Conservation (phyloP, 1,139 yeast species). For the Meyerozyma sp. region DNA sequence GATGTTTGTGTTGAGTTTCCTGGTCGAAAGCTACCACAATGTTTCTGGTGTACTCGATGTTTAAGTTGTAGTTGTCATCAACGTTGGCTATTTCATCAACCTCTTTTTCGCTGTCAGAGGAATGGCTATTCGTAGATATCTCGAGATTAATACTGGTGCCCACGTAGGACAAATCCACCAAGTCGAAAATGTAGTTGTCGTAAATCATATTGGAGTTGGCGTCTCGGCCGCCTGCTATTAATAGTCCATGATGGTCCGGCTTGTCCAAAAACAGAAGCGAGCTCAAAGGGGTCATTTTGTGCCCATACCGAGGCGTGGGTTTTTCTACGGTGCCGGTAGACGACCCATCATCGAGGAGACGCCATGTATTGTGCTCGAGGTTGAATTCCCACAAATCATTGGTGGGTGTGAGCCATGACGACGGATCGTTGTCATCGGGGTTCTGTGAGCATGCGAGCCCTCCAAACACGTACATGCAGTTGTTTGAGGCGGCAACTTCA, state of each 20-base stretch:
- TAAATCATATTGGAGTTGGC: constrained; percentile 32
- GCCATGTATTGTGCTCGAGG: constrained; percentile 47
- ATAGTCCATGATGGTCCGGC: constrained; percentile 47
- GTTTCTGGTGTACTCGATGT: constrained; percentile 28
- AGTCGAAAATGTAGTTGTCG: constrained; percentile 48
- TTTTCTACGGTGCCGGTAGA: constrained; percentile 10
- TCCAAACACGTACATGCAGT: constrained; percentile 55
- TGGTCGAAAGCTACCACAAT: constrained; percentile 30
- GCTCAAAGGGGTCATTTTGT: constrained; percentile 43
- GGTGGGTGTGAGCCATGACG: constrained; percentile 31
- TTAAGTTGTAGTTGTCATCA: constrained; percentile 18
- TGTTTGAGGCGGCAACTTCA: constrained; percentile 45
- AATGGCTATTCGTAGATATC: constrained; percentile 11
- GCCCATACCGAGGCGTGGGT: constrained; percentile 46
- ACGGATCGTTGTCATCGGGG: constrained; percentile 1
- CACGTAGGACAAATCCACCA: constrained; percentile 43
- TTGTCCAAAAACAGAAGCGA: constrained; percentile 37
- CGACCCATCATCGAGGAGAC: constrained; percentile 38
- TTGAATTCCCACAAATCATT: constrained; percentile 69
- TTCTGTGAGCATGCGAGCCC: constrained; percentile 40
- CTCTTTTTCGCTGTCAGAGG: constrained; percentile 6
- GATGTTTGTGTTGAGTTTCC: constrained; percentile 17
- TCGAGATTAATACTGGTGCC: constrained; percentile 21
- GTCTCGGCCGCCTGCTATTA: constrained; percentile 60
- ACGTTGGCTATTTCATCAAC: constrained; percentile 13